A percentile compares a stretch with the other conserved stretches of the same genome.
These are phyloP conservation scores for Cadophora sp. DNA, from an alignment of 2,329 filamentous ascomycete species.

Conservation along the genomic window DNA sequence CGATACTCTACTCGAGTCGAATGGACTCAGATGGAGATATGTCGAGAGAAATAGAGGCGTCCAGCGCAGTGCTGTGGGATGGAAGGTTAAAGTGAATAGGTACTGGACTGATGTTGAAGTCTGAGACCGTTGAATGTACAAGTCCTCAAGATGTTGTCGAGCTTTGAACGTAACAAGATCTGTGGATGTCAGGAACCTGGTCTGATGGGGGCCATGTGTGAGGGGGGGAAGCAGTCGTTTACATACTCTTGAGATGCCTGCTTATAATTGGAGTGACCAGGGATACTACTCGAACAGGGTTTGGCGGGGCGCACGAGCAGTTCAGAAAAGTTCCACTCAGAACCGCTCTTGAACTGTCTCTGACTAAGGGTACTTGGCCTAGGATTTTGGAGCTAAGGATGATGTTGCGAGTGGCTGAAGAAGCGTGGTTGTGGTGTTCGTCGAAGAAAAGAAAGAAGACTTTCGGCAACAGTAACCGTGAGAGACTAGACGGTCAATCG, in stretches of 20 bases:
- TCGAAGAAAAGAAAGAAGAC: conserved; percentile 33
- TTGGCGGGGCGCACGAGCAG: conserved; percentile 40
- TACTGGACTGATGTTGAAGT: conserved; percentile 13
- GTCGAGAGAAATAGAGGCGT: conserved; percentile 30
- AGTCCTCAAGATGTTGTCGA: conserved; percentile 22
- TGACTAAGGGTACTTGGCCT: conserved; percentile 32
- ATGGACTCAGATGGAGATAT: conserved; percentile 16
- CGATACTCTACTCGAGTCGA: conserved; percentile 27
- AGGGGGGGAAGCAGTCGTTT: conserved; percentile 37
- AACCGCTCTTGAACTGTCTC: conserved; percentile 31
- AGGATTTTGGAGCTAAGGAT: conserved; percentile 17
- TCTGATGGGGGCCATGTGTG: conserved; percentile 29
- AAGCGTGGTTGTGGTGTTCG: conserved; percentile 19
- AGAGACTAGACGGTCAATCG: conserved; percentile 34
- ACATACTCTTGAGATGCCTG: conserved; percentile 40
- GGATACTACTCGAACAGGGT: conserved; percentile 35
- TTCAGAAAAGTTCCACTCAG: conserved; percentile 28
- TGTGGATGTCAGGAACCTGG: conserved; percentile 38
- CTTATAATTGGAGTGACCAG: conserved; percentile 30
- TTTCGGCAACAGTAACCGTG: conserved; percentile 30
- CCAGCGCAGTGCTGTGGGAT: conserved; percentile 37
- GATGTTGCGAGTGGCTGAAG: conserved; percentile 39
- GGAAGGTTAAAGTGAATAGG: conserved; percentile 18
- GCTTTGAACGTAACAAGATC: conserved; percentile 28
- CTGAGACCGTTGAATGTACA: conserved; percentile 16